Base-by-base conservation (phyloP, 441 rosid genomes). In the Theobroma grandiflorum region DNA sequence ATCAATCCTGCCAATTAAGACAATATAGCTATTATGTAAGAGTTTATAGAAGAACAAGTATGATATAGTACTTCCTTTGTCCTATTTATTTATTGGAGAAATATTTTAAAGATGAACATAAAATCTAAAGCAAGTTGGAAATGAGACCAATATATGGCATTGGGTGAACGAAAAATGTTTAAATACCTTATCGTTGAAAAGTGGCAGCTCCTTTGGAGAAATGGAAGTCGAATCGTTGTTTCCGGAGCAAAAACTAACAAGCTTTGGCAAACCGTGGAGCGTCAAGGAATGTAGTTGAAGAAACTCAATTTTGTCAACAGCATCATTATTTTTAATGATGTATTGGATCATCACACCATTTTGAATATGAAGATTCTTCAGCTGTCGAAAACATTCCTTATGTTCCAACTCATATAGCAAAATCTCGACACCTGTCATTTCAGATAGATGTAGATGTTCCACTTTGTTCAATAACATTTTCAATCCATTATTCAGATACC, bases 171-270 rank as follows among this genome's bases (percentile, higher is more conserved):
- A 45, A 42, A 20, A 40, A 45, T 10, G 0, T 73, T 2, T 42
- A 14, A 74, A 49, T 55, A 81, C 81, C 74, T 38, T 77, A 26
- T 42, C 59, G 45, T 10, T 38, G 12, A 81, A 77, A 18, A 62
- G 61, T 20, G 80, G 4, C 8, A 11, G 73, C 33, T 33, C 58
- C 58, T 18, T 31, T 16, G 14, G 52, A 31, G 47, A 55, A 33
- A n/a, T 38, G 31, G 72, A 37, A 64, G 22, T 31, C 0, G 47
- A 8, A 16, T 38, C 50, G 0, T n/a, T 38, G 15, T 40, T 20
- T 35, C 8, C 20, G 8, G 15, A 20, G n/a, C 61, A 75, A 22
- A 82, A 79, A 37, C 82, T 53, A 14, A 52, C 9, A 31, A 82
- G 80, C 11, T 38, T 18, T 3, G 74, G 82, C 33, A 79, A 69